phyloP scores from a whole-genome alignment of 306 rosid genomes.

The Lablab purpureus region DNA sequence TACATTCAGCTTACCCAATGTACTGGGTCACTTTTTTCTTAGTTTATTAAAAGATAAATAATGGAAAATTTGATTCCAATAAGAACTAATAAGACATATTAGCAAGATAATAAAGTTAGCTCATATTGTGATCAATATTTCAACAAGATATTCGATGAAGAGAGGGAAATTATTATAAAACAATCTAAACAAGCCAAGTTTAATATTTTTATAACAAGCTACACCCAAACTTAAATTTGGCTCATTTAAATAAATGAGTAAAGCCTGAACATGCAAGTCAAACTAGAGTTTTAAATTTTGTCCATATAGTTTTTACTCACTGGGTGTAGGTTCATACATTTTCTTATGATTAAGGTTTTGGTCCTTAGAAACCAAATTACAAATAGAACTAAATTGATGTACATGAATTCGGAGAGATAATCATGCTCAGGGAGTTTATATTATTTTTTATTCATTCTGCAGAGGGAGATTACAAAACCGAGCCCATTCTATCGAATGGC shows the following conservation, averaged over 20 bases:
- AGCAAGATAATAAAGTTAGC: neutral
- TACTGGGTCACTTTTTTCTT: neutral
- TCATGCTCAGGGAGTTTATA: conserved; percentile 16
- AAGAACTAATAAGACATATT: conserved; percentile 11
- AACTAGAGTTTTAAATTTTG: neutral
- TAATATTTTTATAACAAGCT: neutral
- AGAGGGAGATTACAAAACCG: conserved; percentile 69
- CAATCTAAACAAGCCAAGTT: neutral
- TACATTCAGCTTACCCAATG: too few relatives aligned
- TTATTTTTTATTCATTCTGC: conserved; percentile 46
- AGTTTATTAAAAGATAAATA: neutral
- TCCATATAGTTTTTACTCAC: neutral
- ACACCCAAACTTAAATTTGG: neutral
- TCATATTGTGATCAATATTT: conserved; percentile 2
- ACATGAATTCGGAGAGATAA: conserved; percentile 10
- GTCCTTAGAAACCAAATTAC: neutral
- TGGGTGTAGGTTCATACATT: neutral
- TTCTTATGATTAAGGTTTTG: neutral
- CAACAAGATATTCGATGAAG: neutral
- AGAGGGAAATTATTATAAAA: neutral
- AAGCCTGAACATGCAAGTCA: neutral
- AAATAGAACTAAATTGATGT: neutral
- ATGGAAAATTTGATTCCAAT: neutral
- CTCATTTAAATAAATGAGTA: neutral
- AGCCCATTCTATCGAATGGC: conserved; percentile 82